These are phyloP conservation scores for Mycena olivaceomarginata DNA, from an alignment of 768 basidiomycete species.

Conservation along the genomic window DNA sequence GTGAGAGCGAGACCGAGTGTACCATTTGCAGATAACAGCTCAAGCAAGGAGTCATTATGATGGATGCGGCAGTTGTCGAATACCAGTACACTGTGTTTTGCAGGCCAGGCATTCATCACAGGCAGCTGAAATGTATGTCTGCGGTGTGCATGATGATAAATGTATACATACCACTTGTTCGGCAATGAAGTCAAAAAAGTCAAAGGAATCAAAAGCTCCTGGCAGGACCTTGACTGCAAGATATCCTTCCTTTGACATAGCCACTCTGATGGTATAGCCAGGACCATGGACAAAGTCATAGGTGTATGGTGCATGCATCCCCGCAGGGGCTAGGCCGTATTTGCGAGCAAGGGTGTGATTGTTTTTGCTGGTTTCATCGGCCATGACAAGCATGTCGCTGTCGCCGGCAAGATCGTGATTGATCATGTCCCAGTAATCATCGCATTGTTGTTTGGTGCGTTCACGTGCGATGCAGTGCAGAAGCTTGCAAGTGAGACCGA, in stretches of 20 bases:
- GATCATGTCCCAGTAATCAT: constrained; percentile 30
- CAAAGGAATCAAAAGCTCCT: too few species aligned
- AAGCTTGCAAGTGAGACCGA: constrained; percentile 43
- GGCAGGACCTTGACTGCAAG: too few species aligned
- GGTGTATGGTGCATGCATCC: constrained; percentile 33
- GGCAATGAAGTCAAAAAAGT: too few species aligned
- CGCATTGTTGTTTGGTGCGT: constrained; percentile 35
- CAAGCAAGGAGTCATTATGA: constrained; percentile 41
- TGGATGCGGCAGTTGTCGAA: constrained; percentile 54
- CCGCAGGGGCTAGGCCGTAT: constrained; percentile 45
- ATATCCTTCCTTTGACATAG: too few species aligned
- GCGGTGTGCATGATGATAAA: not conserved
- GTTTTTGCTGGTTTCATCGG: constrained; percentile 46
- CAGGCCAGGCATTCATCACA: constrained; percentile 48
- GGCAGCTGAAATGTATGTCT: constrained; percentile 23
- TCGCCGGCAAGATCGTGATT: constrained; percentile 18
- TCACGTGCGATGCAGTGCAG: constrained; percentile 40
- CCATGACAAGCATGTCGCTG: constrained; percentile 17
- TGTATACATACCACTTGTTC: constrained; percentile 4
- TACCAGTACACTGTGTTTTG: constrained; percentile 46
- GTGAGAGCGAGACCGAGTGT: too few species aligned
- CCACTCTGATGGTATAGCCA: not conserved
- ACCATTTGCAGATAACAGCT: constrained; percentile 11
- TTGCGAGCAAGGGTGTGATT: constrained; percentile 42
- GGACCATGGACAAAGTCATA: not conserved